Evolutionary conservation across 345 rosid species (phyloP).

Genomic region (Triadica sebifera): DNA sequence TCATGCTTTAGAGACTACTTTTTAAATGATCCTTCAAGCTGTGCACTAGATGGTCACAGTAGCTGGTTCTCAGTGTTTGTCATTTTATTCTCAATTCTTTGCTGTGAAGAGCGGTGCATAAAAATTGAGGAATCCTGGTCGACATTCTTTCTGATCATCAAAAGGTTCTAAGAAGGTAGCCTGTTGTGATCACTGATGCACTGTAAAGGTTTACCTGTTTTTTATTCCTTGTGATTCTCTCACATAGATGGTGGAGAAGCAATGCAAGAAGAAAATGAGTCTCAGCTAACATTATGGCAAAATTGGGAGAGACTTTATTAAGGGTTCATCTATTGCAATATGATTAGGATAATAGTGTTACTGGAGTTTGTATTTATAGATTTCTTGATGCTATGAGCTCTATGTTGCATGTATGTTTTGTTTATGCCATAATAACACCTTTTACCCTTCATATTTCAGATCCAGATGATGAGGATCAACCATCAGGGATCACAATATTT

Average conservation of each 20-base stretch:
- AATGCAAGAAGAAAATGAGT: neutral
- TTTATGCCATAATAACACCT: neutral
- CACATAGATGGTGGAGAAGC: neutral
- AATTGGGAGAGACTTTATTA: neutral
- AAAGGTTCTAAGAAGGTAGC: neutral
- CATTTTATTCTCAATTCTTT: neutral
- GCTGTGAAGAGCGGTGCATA: no score
- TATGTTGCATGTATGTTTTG: neutral
- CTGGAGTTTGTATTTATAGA: neutral
- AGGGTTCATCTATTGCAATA: neutral
- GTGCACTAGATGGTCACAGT: neutral
- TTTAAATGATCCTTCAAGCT: neutral
- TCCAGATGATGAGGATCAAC: constrained; percentile 54
- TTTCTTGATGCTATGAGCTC: constrained; percentile 5
- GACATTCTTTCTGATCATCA: neutral
- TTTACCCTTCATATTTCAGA: constrained; percentile 37
- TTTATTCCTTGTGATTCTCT: neutral
- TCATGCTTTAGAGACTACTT: neutral
- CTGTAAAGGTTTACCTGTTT: neutral
- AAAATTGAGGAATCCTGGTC: neutral
- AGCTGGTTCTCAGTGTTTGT: neutral
- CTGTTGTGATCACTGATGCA: neutral
- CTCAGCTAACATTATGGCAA: neutral
- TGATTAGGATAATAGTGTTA: neutral
- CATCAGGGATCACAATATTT: constrained; percentile 76